Evolutionary conservation across 2,329 filamentous ascomycete species (phyloP), one percentile per base, ranked within the genome.

Genomic region (Diaporthe destruens): DNA sequence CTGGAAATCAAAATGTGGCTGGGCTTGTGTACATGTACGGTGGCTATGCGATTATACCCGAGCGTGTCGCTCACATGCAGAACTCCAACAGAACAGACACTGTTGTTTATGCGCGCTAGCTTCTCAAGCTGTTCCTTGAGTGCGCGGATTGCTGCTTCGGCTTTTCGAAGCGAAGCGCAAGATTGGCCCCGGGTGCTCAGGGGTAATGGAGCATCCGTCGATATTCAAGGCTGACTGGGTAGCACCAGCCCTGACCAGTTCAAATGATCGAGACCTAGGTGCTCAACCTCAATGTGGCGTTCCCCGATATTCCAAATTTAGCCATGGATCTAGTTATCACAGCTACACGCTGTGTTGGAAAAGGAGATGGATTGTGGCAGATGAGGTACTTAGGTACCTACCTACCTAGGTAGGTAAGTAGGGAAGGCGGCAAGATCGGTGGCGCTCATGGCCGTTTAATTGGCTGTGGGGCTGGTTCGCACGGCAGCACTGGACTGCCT

Each of bases 21-120:
- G 20, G 34, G 16, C 39, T 14, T 51, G 7, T 36, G 39, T 36
- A n/a, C 47, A 16, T 65, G n/a, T 44, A 25, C 36, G 42, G 54
- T 71, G 57, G 18, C 54, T 73, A 47, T 71, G 68, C 51, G 59
- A 68, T 72, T 74, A 74, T 74, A 74, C 72, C 72, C 70, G 70
- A 74, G 72, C 66, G 57, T 29, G 14, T 70, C 51, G 72, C 72
- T 74, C 72, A 74, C 53, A 68, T 67, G 55, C 47, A 69, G 11
- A 69, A n/a, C 39, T 20, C 44, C 44, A 67, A 55, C 42, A 44
- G 16, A 56, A 32, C 47, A 42, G n/a, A 1, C 8, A 47, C 16
- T 47, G 44, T 47, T 47, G 39, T n/a, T n/a, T 9, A 49, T 16
- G 8, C 29, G 11, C 23, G 11, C 23, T 32, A 47, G 39, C 5